Conservation (phyloP, 257 asterid genomes). For the Jaltomata sinuosa region DNA sequence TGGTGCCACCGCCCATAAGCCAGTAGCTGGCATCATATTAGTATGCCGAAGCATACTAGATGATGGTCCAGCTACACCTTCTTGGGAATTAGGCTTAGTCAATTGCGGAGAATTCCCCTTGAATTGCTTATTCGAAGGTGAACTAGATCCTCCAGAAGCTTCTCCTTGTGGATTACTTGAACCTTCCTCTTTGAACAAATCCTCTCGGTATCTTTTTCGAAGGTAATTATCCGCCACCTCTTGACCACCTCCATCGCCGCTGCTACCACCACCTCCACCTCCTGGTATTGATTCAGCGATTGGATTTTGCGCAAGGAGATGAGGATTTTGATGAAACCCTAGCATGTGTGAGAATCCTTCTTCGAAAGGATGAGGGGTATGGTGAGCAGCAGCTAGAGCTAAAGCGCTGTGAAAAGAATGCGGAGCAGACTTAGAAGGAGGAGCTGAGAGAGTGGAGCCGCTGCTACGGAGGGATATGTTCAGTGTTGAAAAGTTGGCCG, state of each 20-base stretch:
- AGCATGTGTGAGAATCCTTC: constrained; percentile 57
- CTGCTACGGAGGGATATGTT: constrained; percentile 63
- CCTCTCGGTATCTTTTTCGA: constrained; percentile 63
- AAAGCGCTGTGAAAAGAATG: constrained; percentile 51
- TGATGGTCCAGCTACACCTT: constrained; percentile 20
- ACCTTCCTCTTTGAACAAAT: constrained; percentile 53
- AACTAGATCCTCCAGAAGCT: constrained; percentile 25
- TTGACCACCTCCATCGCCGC: constrained; percentile 21
- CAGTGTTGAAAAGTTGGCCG: constrained; percentile 57
- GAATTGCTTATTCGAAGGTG: constrained; percentile 51
- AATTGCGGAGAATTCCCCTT: constrained; percentile 15
- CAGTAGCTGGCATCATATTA: constrained; percentile 33
- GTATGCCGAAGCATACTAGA: constrained; percentile 28
- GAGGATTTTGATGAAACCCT: constrained; percentile 51
- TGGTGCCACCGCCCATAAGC: constrained; percentile 50
- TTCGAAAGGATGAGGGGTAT: constrained; percentile 27
- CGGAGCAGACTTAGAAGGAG: constrained; percentile 59
- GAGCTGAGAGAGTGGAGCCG: constrained; percentile 56
- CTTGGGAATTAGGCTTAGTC: constrained; percentile 18
- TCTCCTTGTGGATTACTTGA: constrained; percentile 25
- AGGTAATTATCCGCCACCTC: constrained; percentile 44
- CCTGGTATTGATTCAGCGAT: constrained; percentile 23
- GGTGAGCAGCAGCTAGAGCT: constrained; percentile 31
- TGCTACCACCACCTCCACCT: constrained; percentile 25
- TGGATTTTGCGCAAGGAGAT: constrained; percentile 32